Evolutionary conservation across 2,329 filamentous ascomycete species (phyloP), one percentile per base, ranked within the genome.

Genomic region (Alternaria sp.): DNA sequence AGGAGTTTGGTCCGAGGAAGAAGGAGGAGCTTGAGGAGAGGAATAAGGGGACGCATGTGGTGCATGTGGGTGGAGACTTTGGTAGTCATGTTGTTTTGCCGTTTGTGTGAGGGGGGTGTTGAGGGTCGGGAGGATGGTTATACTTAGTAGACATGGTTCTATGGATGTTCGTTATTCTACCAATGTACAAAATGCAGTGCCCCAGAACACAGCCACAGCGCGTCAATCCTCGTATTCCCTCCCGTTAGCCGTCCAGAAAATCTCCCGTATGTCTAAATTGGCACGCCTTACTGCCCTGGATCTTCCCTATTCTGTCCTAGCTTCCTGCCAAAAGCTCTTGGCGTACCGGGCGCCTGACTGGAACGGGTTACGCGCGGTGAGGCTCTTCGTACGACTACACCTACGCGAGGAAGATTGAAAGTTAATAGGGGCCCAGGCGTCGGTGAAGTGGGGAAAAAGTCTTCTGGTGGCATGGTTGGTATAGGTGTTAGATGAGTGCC

Each of bases 41-140:
- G 44, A 67, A 67, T 10, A 63, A 62, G 21, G 66, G 60, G 3
- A 57, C 17, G 44, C 66, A 68, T 63, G 15, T 17, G 11, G 55
- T 68, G 43, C 55, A 62, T 57, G 8, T 62, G 25, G 66, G 63
- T 19, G 66, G 61, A 4, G 59, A 62, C 8, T 63, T 46, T 12
- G 28, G 43, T 3, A 62, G 59, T 44, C 47, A 61, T 32, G 52
- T 61, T 26, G 58, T 61, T 11, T 21, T 64, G 40, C 58, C 53
- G 44, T 52, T 61, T 55, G 59, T 61, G 12, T 45, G 44, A 25
- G 19, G 19, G 15, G 43, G 17, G 8, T 36, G 32, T 36, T 32
- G 30, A 30, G 2, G 28, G 28, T 30, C 4, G 26, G 19, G 17
- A 51, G 13, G 28, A n/a, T 36, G 32, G 13, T n/a, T n/a, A n/a